Conservation (phyloP, 179 eudicot genomes). For the Gypsophila paniculata region DNA sequence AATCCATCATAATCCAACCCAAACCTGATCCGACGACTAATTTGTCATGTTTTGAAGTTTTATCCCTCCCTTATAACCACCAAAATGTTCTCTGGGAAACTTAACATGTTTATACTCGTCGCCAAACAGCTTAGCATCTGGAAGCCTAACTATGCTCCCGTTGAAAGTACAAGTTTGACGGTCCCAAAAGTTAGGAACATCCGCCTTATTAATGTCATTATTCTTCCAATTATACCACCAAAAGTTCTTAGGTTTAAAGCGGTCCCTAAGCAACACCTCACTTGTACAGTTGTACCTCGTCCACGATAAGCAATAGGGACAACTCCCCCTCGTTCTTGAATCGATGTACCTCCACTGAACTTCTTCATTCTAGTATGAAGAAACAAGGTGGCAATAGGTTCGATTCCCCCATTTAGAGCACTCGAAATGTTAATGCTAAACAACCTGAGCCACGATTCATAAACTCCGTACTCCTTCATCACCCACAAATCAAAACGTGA, state of each 20-base stretch:
- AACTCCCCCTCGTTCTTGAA: neutral
- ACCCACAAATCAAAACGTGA: constrained; percentile 1
- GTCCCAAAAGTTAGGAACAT: neutral
- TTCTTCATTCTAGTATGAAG: too few relatives aligned
- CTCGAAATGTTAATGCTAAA: neutral
- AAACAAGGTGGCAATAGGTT: too few relatives aligned
- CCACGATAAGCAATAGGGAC: neutral
- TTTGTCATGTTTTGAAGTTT: too few relatives aligned
- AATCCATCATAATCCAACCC: too few relatives aligned
- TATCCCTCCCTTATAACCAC: too few relatives aligned
- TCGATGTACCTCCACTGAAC: too few relatives aligned
- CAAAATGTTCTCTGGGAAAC: too few relatives aligned
- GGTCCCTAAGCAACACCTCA: neutral
- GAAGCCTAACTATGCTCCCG: constrained; percentile 6
- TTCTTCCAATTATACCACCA: neutral
- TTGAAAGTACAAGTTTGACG: neutral
- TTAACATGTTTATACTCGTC: neutral
- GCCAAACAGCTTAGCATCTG: neutral
- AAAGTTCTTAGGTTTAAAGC: neutral
- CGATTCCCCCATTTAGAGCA: neutral
- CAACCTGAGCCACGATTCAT: constrained; percentile 1
- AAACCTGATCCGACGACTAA: too few relatives aligned
- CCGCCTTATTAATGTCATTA: neutral
- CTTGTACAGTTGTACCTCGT: neutral
- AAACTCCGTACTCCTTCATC: constrained; percentile 14